phyloP scores from a whole-genome alignment of 495 filamentous ascomycete genomes.

The Talaromyces trachyspermus region DNA sequence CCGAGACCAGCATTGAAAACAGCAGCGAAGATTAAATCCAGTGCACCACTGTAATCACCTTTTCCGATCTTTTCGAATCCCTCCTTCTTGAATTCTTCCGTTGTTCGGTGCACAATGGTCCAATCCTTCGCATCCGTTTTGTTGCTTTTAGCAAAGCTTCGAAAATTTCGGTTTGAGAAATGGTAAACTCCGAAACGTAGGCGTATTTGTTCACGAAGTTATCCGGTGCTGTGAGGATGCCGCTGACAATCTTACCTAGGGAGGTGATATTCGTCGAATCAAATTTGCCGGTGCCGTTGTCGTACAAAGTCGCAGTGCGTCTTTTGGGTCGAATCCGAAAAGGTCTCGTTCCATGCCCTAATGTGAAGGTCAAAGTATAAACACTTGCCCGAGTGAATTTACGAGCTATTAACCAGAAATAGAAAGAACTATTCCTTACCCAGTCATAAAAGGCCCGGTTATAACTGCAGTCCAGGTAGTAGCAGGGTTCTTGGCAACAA shows the following conservation, averaged over 20 bases:
- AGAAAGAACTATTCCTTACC: conserved; percentile 5
- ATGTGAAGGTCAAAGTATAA: neutral
- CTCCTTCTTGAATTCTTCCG: neutral
- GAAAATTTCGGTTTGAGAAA: conserved; percentile 4
- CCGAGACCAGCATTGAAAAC: neutral
- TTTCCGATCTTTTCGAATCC: conserved; percentile 3
- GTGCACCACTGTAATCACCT: neutral
- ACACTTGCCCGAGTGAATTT: no score
- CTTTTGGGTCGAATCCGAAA: neutral
- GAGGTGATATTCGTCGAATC: neutral
- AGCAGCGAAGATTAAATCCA: conserved; percentile 2
- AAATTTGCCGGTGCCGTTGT: conserved; percentile 1
- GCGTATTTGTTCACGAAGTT: neutral
- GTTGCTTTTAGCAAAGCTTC: conserved; percentile 1
- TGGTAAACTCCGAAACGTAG: conserved; percentile 2
- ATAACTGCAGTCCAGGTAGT: conserved; percentile 1
- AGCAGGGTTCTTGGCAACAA: neutral
- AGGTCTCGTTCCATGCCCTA: neutral
- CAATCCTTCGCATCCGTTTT: neutral
- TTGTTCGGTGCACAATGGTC: neutral
- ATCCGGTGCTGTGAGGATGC: neutral
- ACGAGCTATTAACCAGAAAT: neutral
- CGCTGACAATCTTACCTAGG: neutral
- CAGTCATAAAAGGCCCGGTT: conserved; percentile 4
- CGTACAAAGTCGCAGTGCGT: conserved; percentile 1